A percentile compares a stretch with the other conserved stretches of the same genome.
These are phyloP conservation scores for Polysphondylium violaceum DNA, from an alignment of 78 protist genomes.

Conservation along the genomic window DNA sequence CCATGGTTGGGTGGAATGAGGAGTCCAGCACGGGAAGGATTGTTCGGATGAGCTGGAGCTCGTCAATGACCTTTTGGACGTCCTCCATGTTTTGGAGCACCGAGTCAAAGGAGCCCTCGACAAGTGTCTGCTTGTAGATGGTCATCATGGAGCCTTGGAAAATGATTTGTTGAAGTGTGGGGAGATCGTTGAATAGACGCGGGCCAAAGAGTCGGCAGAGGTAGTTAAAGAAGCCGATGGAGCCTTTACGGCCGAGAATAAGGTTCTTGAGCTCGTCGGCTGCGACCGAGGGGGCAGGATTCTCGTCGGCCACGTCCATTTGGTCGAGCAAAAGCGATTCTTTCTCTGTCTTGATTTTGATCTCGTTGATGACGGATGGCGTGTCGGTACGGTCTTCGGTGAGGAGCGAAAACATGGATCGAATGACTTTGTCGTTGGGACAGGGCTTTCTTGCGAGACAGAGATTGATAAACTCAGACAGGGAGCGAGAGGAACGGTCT, in stretches of 20 bases:
- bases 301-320: background rate
- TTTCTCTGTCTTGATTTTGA: constrained; percentile 9
- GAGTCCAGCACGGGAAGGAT: constrained; percentile 30
- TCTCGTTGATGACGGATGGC: background rate
- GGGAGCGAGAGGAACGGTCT: constrained; percentile 16
- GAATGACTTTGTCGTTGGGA: constrained; percentile 59
- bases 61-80: constrained; percentile 34
- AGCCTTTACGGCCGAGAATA: constrained; percentile 25
- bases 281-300: background rate
- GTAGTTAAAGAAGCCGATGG: constrained; percentile 8
- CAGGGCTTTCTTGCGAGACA: constrained; percentile 9
- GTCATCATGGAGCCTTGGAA: constrained; percentile 8
- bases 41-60: constrained; percentile 32
- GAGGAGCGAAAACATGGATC: constrained; percentile 25
- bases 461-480: constrained; percentile 17
- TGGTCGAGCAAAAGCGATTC: background rate
- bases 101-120: too few relatives aligned
- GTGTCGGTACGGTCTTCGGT: constrained; percentile 61
- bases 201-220: constrained; percentile 5
- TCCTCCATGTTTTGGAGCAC: background rate
- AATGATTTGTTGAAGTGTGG: background rate
- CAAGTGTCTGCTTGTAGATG: background rate
- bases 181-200: background rate
- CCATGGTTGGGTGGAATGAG: background rate
- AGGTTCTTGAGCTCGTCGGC: constrained; percentile 2